Conservation (phyloP, 805 yeast species). For the Wickerhamiella spandovensis region DNA sequence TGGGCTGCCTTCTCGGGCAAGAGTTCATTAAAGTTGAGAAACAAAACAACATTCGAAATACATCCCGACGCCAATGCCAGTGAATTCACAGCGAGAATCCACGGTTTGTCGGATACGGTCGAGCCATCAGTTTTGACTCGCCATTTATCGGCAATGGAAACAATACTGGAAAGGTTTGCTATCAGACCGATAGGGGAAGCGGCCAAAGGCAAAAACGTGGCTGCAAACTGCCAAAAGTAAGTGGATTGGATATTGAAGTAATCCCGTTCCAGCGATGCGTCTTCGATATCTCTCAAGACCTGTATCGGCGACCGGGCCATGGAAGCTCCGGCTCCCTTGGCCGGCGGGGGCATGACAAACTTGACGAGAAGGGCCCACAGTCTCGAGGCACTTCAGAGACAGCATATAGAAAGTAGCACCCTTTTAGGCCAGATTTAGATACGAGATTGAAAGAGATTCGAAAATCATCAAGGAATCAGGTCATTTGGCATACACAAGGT, state of each 20-base stretch:
- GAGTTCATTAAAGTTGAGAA: constrained; percentile 57
- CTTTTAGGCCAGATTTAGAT: no score
- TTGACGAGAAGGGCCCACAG: no score
- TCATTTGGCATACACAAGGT: no score
- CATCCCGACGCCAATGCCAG: constrained; percentile 53
- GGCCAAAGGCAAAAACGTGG: constrained; percentile 1
- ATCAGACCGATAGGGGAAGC: constrained; percentile 15
- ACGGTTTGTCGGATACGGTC: constrained; percentile 12
- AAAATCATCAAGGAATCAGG: no score
- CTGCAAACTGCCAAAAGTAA: constrained; percentile 1
- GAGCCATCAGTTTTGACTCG: background rate
- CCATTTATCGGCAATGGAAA: constrained; percentile 15
- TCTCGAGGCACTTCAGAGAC: no score
- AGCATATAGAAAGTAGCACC: no score
- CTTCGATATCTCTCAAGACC: background rate
- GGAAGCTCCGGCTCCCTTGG: background rate
- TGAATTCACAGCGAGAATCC: constrained; percentile 44
- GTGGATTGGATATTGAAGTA: background rate
- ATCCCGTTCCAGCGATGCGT: background rate
- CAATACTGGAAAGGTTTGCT: constrained; percentile 13
- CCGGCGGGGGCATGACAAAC: background rate
- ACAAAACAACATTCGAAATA: constrained; percentile 51
- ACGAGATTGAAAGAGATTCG: no score
- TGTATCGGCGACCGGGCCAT: background rate
- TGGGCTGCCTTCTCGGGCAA: constrained; percentile 39